Percentiles rank a stretch among this genome's conserved stretches.
phyloP scores from a whole-genome alignment of 768 basidiomycete species.

The Leccinum variicolor region DNA sequence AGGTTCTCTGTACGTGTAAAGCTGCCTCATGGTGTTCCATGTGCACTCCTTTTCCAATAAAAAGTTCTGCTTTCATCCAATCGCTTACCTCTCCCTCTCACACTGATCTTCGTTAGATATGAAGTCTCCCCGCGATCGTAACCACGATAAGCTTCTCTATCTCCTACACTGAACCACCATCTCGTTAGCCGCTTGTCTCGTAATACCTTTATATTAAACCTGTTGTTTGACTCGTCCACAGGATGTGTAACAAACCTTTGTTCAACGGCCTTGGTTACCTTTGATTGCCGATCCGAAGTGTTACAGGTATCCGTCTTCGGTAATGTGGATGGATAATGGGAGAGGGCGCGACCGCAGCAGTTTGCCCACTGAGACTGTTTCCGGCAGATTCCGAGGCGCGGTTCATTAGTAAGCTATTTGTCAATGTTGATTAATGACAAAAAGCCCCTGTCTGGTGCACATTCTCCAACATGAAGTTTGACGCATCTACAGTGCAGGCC shows the following conservation, averaged over 20 bases:
- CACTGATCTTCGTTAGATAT: not conserved
- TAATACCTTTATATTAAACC: not conserved
- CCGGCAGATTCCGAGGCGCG: too few relatives aligned
- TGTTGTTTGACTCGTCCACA: not conserved
- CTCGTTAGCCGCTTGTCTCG: not conserved
- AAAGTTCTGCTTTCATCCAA: not conserved
- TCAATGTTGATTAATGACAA: too few relatives aligned
- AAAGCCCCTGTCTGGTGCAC: too few relatives aligned
- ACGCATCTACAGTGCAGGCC: too few relatives aligned
- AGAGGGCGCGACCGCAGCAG: too few relatives aligned
- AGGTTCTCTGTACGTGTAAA: not conserved
- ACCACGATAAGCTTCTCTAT: not conserved
- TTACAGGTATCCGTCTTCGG: too few relatives aligned
- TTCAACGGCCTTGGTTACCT: slow-evolving; percentile 8
- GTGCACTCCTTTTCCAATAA: not conserved
- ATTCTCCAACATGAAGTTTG: too few relatives aligned
- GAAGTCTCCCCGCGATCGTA: not conserved
- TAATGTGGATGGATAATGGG: too few relatives aligned
- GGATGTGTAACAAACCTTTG: not conserved
- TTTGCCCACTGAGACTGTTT: too few relatives aligned
- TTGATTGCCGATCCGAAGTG: not conserved
- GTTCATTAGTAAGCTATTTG: too few relatives aligned
- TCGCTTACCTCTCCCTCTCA: not conserved
- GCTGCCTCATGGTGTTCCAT: not conserved
- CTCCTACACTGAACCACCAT: not conserved